Conservation (phyloP, 192 early-diverging fungal species). For the Podila horticola region DNA sequence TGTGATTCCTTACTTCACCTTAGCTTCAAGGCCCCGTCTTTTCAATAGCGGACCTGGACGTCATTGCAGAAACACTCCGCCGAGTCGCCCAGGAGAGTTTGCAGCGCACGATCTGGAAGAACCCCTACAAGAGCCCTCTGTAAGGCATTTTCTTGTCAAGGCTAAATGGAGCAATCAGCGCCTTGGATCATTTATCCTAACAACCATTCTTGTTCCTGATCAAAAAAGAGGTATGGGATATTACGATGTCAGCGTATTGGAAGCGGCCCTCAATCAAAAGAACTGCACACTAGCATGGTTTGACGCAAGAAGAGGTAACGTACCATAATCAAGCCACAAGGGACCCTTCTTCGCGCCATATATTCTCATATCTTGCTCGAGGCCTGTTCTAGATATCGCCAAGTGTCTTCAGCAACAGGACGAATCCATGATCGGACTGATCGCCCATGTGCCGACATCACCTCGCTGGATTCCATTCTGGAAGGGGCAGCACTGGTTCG, state of each 20-base stretch:
- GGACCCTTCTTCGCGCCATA: neutral
- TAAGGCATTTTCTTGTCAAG: slow-evolving; percentile 2
- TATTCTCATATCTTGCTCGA: neutral
- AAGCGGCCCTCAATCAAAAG: slow-evolving; percentile 41
- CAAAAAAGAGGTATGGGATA: slow-evolving; percentile 40
- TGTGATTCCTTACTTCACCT: too few relatives aligned
- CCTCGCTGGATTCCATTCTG: slow-evolving; percentile 44
- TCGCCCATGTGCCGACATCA: slow-evolving; percentile 38
- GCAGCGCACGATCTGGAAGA: slow-evolving; percentile 41
- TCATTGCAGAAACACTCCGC: slow-evolving; percentile 43
- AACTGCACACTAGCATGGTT: slow-evolving; percentile 42
- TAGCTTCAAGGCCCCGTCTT: slow-evolving; percentile 45
- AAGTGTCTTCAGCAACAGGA: slow-evolving; percentile 42
- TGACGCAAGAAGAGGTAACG: slow-evolving; percentile 33
- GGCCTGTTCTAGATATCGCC: slow-evolving; percentile 21
- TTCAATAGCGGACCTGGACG: slow-evolving; percentile 38
- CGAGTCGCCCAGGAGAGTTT: slow-evolving; percentile 37
- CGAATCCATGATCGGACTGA: slow-evolving; percentile 40
- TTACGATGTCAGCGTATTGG: slow-evolving; percentile 46
- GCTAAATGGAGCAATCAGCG: neutral
- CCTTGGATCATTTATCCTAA: neutral
- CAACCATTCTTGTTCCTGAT: too few relatives aligned
- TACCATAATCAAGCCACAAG: neutral
- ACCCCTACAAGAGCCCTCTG: slow-evolving; percentile 49
- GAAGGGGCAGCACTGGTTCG: slow-evolving; percentile 51